Conservation (phyloP, 1,284 basidiomycete species). For the Chalciporus sp. region DNA sequence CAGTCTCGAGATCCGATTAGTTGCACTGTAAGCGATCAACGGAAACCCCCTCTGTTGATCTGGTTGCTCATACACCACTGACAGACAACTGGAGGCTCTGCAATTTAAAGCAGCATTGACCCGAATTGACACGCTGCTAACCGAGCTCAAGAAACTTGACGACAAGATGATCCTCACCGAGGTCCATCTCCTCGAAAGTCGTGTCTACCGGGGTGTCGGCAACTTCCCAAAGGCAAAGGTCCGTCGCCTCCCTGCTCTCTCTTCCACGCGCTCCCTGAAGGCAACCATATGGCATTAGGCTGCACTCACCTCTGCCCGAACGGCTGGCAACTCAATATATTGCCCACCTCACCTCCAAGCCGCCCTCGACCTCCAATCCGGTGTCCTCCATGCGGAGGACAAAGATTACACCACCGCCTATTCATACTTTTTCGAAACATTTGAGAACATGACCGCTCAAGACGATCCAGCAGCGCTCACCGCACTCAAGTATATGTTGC, state of each 20-base stretch:
- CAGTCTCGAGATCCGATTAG: conserved; percentile 89
- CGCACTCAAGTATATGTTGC: conserved; percentile 95
- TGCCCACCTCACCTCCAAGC: conserved; percentile 94
- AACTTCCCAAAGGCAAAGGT: conserved; percentile 95
- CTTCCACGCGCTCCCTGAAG: neutral
- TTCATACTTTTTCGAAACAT: conserved; percentile 97
- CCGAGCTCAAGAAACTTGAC: conserved; percentile 91
- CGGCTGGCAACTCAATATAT: conserved; percentile 96
- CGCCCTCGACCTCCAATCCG: conserved; percentile 89
- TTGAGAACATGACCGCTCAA: conserved; percentile 75
- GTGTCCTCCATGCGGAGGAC: conserved; percentile 94
- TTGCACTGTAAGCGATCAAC: conserved; percentile 62
- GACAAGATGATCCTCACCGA: conserved; percentile 99
- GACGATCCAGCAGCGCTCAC: conserved; percentile 80
- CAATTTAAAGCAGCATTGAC: conserved; percentile 81
- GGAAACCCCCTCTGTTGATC: neutral
- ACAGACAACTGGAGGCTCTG: conserved; percentile 75
- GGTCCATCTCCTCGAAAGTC: conserved; percentile 91
- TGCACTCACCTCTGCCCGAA: conserved; percentile 88
- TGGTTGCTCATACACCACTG: conserved; percentile 4
- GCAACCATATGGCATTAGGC: conserved; percentile 60
- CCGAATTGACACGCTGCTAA: conserved; percentile 84
- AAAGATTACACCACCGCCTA: conserved; percentile 98
- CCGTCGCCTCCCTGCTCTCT: conserved; percentile 10
- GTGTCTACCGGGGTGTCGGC: conserved; percentile 89